Conservation (phyloP, 805 yeast genomes). For the Isabelozyma pseudorhagii region DNA sequence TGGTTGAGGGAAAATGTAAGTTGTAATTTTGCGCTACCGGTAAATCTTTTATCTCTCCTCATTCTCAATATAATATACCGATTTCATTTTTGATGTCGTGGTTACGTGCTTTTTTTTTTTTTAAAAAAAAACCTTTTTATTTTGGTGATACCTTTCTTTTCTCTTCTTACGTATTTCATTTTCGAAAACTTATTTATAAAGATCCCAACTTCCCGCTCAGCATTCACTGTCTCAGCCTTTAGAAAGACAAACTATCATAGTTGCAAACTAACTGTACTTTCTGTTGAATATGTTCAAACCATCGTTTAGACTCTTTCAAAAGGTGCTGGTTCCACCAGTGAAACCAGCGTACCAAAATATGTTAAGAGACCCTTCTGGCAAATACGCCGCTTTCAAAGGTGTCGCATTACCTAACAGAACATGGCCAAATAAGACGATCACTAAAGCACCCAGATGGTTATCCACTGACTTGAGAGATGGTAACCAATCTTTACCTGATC, state of each 20-base stretch:
- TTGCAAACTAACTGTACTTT: background rate
- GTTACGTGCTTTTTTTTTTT: no score
- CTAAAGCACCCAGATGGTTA: slow-evolving; percentile 77
- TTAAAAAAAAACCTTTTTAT: no score
- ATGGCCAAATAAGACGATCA: slow-evolving; percentile 68
- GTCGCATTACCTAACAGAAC: slow-evolving; percentile 58
- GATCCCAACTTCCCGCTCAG: no score
- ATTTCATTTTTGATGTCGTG: no score
- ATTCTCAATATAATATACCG: no score
- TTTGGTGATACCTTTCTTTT: no score
- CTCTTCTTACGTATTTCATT: no score
- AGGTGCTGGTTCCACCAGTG: slow-evolving; percentile 20
- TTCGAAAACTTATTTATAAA: no score
- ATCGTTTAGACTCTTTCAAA: slow-evolving; percentile 18
- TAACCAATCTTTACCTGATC: slow-evolving; percentile 79
- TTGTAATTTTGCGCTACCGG: no score
- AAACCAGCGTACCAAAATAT: slow-evolving; percentile 32
- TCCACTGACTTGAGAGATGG: slow-evolving; percentile 81
- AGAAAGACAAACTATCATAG: background rate
- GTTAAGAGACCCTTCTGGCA: slow-evolving; percentile 67
- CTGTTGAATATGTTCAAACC: slow-evolving; percentile 20
- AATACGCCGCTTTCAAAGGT: slow-evolving; percentile 56
- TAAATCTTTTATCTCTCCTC: no score
- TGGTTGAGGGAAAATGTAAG: no score
- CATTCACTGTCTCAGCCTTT: no score